A percentile compares a stretch with the other conserved stretches of the same genome.
phyloP scores from a whole-genome alignment of 2,329 filamentous ascomycete genomes.

The Claviceps maximensis region DNA sequence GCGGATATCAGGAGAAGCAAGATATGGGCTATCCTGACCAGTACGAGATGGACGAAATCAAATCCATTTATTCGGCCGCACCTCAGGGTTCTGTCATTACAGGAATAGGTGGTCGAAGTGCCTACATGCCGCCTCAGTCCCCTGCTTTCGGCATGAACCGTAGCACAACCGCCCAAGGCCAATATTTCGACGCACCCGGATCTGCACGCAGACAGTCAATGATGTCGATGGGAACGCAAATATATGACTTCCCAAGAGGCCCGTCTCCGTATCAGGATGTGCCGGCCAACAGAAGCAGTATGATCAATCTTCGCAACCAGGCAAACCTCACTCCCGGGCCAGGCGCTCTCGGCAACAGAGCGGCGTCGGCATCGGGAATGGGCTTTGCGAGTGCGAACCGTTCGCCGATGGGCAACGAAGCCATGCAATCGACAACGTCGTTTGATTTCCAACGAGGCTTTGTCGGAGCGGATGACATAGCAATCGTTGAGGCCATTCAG shows the following conservation, averaged over 20 bases:
- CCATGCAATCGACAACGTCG: constrained; percentile 36
- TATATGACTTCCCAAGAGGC: constrained; percentile 33
- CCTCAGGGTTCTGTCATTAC: constrained; percentile 79
- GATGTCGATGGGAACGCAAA: constrained; percentile 47
- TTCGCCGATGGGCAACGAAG: constrained; percentile 29
- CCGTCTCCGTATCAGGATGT: constrained; percentile 46
- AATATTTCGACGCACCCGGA: constrained; percentile 35
- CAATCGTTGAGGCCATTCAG: constrained; percentile 76
- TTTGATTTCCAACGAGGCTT: constrained; percentile 49
- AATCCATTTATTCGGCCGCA: constrained; percentile 87
- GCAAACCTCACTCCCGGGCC: constrained; percentile 33
- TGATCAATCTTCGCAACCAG: constrained; percentile 42
- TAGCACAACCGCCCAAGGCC: constrained; percentile 26
- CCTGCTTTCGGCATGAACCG: constrained; percentile 51
- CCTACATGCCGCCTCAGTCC: constrained; percentile 74
- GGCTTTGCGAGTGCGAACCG: constrained; percentile 35
- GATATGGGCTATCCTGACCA: constrained; percentile 57
- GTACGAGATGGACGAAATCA: constrained; percentile 97
- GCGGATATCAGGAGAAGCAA: constrained; percentile 51
- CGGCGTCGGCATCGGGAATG: constrained; percentile 32
- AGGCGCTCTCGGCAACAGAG: constrained; percentile 20
- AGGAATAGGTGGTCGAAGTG: constrained; percentile 59
- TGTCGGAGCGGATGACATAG: constrained; percentile 60
- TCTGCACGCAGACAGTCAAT: constrained; percentile 56
- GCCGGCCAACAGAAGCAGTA: constrained; percentile 42